Conservation (phyloP, 2,329 filamentous ascomycete species). For the Pyrenophora graminea region DNA sequence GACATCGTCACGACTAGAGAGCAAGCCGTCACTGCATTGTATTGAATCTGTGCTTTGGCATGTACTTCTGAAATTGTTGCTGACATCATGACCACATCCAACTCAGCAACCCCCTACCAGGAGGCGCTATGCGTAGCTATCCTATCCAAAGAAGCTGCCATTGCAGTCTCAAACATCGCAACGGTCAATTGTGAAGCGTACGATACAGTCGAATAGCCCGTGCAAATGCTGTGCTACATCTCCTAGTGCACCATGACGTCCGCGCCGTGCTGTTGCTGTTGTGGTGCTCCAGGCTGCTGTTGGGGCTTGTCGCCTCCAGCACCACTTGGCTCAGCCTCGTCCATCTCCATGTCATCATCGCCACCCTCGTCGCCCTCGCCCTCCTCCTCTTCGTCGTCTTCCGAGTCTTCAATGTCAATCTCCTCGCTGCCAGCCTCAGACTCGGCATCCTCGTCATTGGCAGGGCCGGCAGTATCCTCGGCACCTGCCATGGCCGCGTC, state of each 20-base stretch:
- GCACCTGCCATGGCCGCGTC: slow-evolving; percentile 77
- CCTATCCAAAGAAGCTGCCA: background rate
- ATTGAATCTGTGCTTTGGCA: background rate
- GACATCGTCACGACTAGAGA: background rate
- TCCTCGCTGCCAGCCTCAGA: slow-evolving; percentile 79
- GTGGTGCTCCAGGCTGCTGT: slow-evolving; percentile 29
- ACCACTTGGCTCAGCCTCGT: slow-evolving; percentile 52
- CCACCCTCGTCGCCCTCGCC: slow-evolving; percentile 62
- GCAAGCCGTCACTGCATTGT: slow-evolving; percentile 2
- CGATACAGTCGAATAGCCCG: slow-evolving; percentile 1
- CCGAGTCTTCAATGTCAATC: slow-evolving; percentile 75
- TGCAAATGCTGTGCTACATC: background rate
- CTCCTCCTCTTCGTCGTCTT: slow-evolving; percentile 72
- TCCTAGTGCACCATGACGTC: slow-evolving; percentile 50
- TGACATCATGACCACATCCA: slow-evolving; percentile 6
- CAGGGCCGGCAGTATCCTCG: slow-evolving; percentile 58
- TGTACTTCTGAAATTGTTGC: background rate
- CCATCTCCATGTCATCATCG: slow-evolving; percentile 63
- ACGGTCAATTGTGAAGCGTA: background rate
- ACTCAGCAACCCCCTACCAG: background rate
- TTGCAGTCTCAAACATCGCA: background rate
- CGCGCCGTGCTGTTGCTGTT: slow-evolving; percentile 32
- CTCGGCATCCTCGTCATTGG: slow-evolving; percentile 66
- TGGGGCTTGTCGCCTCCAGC: slow-evolving; percentile 43
- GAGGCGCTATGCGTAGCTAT: background rate